These are phyloP conservation scores for Leucaena leucocephala DNA, from an alignment of 306 rosid species.

Conservation along the genomic window DNA sequence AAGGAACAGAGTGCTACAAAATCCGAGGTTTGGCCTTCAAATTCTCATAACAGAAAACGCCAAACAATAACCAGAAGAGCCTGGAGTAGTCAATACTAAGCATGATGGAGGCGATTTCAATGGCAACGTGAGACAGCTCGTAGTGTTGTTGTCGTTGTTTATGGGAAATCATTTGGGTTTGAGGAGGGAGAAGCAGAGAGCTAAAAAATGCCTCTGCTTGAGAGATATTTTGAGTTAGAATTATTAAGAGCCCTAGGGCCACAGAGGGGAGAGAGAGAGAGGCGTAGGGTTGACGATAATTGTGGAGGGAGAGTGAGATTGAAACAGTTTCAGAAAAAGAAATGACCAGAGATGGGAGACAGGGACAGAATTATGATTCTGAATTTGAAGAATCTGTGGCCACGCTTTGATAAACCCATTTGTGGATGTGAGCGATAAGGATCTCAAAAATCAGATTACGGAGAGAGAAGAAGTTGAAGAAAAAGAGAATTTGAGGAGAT, in stretches of 20 bases:
- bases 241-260: neutral
- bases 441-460: slow-evolving; percentile 15
- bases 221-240: neutral
- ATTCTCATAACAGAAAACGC: slow-evolving; percentile 68
- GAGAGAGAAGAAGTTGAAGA: neutral
- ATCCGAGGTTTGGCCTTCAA: slow-evolving; percentile 92
- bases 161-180: slow-evolving; percentile 52
- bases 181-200: slow-evolving; percentile 20
- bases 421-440: slow-evolving; percentile 45
- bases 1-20: slow-evolving; percentile 45
- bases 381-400: slow-evolving; percentile 65
- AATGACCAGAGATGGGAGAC: slow-evolving; percentile 37
- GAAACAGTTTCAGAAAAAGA: slow-evolving; percentile 29
- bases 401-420: slow-evolving; percentile 54
- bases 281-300: slow-evolving; percentile 31
- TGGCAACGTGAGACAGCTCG: slow-evolving; percentile 48
- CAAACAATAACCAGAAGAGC: slow-evolving; percentile 61
- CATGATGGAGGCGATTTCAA: slow-evolving; percentile 64
- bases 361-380: slow-evolving; percentile 41
- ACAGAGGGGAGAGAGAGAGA: neutral
- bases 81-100: slow-evolving; percentile 69
- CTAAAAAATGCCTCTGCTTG: slow-evolving; percentile 11
- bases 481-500: neutral
- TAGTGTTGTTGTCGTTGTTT: slow-evolving; percentile 22
- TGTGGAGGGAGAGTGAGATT: slow-evolving; percentile 33